Conservation (phyloP, 306 rosid genomes). For the Pueraria montana region DNA sequence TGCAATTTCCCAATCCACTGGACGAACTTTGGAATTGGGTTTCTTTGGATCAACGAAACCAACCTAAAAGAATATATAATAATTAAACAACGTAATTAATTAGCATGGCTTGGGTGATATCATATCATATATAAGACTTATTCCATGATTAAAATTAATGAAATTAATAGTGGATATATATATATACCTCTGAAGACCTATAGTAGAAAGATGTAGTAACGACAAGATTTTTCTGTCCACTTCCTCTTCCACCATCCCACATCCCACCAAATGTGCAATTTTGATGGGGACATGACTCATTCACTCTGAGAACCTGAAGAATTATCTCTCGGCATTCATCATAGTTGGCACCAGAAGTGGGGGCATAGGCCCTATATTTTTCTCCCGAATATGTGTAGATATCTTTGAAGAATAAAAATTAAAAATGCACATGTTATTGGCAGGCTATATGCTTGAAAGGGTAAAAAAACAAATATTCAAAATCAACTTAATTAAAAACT, state of each 20-base stretch:
- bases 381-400: slow-evolving; percentile 64
- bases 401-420: neutral
- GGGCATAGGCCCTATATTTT: slow-evolving; percentile 55
- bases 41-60: too few species aligned
- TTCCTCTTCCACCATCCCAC: slow-evolving; percentile 91
- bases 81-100: too few species aligned
- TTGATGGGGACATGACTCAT: slow-evolving; percentile 61
- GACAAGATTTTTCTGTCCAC: slow-evolving; percentile 69
- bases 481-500: neutral
- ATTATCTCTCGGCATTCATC: slow-evolving; percentile 63
- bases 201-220: slow-evolving; percentile 85
- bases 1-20: too few species aligned
- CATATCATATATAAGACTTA: too few species aligned
- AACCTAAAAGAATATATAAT: too few species aligned
- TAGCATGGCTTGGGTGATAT: too few species aligned
- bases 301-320: slow-evolving; percentile 65
- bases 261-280: slow-evolving; percentile 88
- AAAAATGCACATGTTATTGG: neutral
- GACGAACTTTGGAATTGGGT: too few species aligned
- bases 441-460: neutral
- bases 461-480: neutral
- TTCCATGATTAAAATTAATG: too few species aligned
- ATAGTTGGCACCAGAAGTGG: slow-evolving; percentile 64
- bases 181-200: slow-evolving; percentile 65
- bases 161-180: too few species aligned